Percentiles rank a stretch among this genome's conserved stretches.
phyloP scores from a whole-genome alignment of 306 rosid species.

The Cicer arietinum region DNA sequence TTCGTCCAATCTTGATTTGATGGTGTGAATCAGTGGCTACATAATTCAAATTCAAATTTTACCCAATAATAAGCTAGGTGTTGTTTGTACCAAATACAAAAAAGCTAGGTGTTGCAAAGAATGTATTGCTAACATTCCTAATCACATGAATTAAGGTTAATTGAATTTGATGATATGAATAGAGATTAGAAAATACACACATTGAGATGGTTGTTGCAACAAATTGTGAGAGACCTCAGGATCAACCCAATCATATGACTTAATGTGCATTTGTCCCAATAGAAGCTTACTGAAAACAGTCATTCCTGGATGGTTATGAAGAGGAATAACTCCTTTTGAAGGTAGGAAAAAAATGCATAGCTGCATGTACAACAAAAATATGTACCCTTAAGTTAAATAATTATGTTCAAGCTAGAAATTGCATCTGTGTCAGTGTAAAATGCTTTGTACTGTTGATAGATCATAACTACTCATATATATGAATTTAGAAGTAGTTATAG shows the following conservation, averaged over 20 bases:
- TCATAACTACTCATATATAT: too few species aligned
- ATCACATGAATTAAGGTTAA: neutral
- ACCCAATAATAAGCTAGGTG: neutral
- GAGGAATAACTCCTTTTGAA: constrained; percentile 74
- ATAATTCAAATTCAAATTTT: neutral
- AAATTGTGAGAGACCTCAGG: constrained; percentile 41
- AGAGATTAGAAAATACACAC: constrained; percentile 37
- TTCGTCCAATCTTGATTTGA: neutral
- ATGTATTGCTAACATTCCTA: neutral
- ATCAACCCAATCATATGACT: constrained; percentile 80
- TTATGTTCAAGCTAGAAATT: neutral
- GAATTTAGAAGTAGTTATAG: too few species aligned
- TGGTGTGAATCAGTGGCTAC: neutral
- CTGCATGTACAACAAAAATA: constrained; percentile 45
- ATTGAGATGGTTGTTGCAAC: constrained; percentile 48
- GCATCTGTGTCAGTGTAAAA: neutral
- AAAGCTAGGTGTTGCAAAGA: neutral
- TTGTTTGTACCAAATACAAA: neutral
- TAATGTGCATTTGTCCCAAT: constrained; percentile 76
- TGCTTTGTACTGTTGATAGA: too few species aligned
- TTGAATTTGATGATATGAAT: neutral
- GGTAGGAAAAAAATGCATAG: constrained; percentile 75
- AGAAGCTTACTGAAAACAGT: constrained; percentile 90
- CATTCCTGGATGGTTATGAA: constrained; percentile 94
- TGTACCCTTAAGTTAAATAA: neutral